phyloP scores from a whole-genome alignment of 163 green algal genomes.

The Scenedesmus sp. region DNA sequence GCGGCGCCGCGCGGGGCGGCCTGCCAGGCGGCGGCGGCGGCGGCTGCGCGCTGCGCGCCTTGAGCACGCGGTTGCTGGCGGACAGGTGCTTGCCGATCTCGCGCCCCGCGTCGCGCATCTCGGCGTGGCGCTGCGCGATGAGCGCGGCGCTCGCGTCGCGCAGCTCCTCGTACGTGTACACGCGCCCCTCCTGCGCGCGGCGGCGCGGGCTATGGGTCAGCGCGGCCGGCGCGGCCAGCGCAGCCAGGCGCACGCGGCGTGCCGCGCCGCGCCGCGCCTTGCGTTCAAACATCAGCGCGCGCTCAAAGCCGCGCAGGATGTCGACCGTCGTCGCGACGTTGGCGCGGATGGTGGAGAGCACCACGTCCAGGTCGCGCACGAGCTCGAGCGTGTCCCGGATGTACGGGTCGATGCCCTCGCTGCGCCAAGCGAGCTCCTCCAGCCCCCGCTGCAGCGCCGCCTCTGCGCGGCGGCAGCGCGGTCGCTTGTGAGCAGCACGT shows the following conservation, averaged over 20 bases:
- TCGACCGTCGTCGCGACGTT: slow-evolving; percentile 71
- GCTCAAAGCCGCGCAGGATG: slow-evolving; percentile 61
- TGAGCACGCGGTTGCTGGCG: slow-evolving; percentile 80
- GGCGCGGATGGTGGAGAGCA: slow-evolving; percentile 82
- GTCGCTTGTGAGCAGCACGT: neutral
- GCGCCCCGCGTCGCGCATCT: slow-evolving; percentile 81
- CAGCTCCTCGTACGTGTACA: slow-evolving; percentile 82
- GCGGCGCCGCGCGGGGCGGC: neutral
- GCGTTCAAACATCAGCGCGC: slow-evolving; percentile 86
- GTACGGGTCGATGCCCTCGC: slow-evolving; percentile 80
- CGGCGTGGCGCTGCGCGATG: slow-evolving; percentile 58
- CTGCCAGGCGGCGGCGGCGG: no score
- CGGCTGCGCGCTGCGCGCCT: no score
- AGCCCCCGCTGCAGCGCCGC: slow-evolving; percentile 55
- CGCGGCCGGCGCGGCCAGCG: neutral
- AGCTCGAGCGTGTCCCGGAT: slow-evolving; percentile 73
- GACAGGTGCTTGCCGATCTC: slow-evolving; percentile 89
- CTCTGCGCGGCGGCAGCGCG: slow-evolving; percentile 10
- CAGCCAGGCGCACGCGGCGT: neutral
- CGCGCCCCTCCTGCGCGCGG: slow-evolving; percentile 33
- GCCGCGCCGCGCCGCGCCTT: slow-evolving; percentile 73
- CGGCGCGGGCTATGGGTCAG: neutral
- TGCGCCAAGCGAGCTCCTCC: slow-evolving; percentile 78
- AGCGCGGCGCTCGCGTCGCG: slow-evolving; percentile 68
- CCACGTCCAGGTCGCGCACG: slow-evolving; percentile 74